Evolutionary conservation across 106 monocot genomes (phyloP), one percentile per base, ranked within the genome.

Genomic region (Cymbidium sinense): DNA sequence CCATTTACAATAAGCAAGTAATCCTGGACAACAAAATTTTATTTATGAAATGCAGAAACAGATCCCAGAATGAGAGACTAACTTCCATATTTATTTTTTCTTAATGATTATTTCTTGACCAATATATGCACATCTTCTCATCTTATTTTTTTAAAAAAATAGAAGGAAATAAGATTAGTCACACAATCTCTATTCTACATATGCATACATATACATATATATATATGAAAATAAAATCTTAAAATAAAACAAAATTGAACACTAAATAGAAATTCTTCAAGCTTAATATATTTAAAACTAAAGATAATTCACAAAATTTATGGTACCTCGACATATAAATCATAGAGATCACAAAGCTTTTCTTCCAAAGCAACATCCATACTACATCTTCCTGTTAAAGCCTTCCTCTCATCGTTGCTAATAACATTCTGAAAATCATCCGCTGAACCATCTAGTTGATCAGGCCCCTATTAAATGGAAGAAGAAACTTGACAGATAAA

Each of bases 301-400:
- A 7, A 39, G 7, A 47, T 47, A 47, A 13, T 15, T 47, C 13
- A 47, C 47, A 47, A 15, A 47, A 13, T 69, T 31, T 69, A 21
- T 33, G 17, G 52, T 87, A 98, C 96, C 96, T 98, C 96, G 83
- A 93, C 91, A 83, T 92, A 92, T 47, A 98, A 85, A 88, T 98
- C 96, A 89, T 94, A 98, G 31, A 98, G 87, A 54, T 91, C 92
- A 79, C 94, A 94, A 30, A 98, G 94, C 81, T 87, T 98, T 80
- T 98, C 94, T 85, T 98, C 96, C 70, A 98, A 67, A 75, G 86
- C 88, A 81, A 76, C 61, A 83, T 98, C 94, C 88, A 98, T 86
- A 44, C 76, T 79, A 76, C 70, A 86, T 80, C 72, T 94, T 81
- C 87, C 79, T 82, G 83, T 89, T 67, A 89, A 58, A 75, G 50